phyloP scores from a whole-genome alignment of 148 eudicot species.

The Heliamphora exappendiculata region DNA sequence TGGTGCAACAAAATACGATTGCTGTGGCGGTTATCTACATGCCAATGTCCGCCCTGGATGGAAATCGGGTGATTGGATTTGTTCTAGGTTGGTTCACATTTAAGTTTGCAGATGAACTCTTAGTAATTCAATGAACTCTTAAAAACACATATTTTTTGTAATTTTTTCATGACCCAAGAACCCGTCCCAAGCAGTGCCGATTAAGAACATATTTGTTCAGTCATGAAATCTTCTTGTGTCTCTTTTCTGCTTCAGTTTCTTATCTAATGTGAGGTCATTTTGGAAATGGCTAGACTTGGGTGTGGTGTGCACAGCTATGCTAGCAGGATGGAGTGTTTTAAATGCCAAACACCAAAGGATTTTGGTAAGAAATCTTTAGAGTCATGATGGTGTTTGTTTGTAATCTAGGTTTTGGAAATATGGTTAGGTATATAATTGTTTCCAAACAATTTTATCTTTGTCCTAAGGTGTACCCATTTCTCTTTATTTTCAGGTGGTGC shows the following conservation, averaged over 20 bases:
- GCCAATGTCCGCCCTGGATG: conserved; percentile 53
- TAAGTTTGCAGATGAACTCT: too few species aligned
- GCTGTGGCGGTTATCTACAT: conserved; percentile 23
- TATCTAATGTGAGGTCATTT: background rate
- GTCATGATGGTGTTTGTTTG: background rate
- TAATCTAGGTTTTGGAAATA: background rate
- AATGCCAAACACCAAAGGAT: conserved; percentile 56
- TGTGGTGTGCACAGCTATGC: conserved; percentile 82
- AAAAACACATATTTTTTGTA: too few species aligned
- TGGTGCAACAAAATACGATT: conserved; percentile 31
- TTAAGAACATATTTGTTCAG: background rate
- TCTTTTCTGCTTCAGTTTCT: background rate
- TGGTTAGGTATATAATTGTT: background rate
- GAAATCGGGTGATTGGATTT: conserved; percentile 87
- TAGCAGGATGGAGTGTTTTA: conserved; percentile 62
- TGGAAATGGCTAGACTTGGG: conserved; percentile 34
- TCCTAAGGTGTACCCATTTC: background rate
- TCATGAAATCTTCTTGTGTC: background rate
- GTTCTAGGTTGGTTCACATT: conserved; percentile 35
- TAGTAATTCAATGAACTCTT: too few species aligned
- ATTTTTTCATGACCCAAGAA: too few species aligned
- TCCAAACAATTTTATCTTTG: conserved; percentile 6
- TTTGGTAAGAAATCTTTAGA: conserved; percentile 33
- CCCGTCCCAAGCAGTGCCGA: too few species aligned
- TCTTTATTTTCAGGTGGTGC: conserved; percentile 21